Conservation (phyloP, 495 filamentous ascomycete genomes). For the Annulohypoxylon stygium region DNA sequence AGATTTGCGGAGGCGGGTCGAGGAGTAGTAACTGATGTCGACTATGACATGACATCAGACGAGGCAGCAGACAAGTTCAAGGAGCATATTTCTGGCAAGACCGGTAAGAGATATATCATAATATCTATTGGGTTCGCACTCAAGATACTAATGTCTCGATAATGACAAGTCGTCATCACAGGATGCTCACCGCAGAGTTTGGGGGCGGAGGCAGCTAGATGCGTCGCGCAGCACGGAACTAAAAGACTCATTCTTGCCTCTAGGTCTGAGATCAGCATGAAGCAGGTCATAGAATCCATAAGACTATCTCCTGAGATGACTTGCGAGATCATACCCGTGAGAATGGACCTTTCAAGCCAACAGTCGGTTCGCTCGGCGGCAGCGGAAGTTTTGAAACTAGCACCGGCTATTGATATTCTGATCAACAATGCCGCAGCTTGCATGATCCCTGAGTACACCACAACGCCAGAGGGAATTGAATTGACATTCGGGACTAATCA, state of each 20-base stretch:
- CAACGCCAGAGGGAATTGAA: conserved; percentile 73
- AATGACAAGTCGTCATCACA: not conserved
- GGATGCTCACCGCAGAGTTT: not conserved
- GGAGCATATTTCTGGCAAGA: not conserved
- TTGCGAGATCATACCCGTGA: not conserved
- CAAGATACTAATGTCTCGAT: not conserved
- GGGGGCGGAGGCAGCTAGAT: not conserved
- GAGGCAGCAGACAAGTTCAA: not conserved
- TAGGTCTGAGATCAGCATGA: not conserved
- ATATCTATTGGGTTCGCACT: not conserved
- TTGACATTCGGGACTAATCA: conserved; percentile 78
- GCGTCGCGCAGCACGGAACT: not conserved
- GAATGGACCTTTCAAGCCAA: not conserved
- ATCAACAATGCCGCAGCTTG: not conserved
- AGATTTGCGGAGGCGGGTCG: not conserved
- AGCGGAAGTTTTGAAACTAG: not conserved
- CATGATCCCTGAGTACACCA: conserved; percentile 62
- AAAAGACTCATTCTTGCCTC: not conserved
- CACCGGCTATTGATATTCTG: not conserved
- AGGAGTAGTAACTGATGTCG: not conserved
- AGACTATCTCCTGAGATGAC: not conserved
- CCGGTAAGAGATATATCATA: not conserved
- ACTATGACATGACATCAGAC: not conserved
- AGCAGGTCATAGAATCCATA: not conserved
- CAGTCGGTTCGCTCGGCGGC: not conserved